Evolutionary conservation across 352 stramenopile genomes (phyloP), one percentile per base, ranked within the genome.

Genomic region (Nothophytophthora sp.): DNA sequence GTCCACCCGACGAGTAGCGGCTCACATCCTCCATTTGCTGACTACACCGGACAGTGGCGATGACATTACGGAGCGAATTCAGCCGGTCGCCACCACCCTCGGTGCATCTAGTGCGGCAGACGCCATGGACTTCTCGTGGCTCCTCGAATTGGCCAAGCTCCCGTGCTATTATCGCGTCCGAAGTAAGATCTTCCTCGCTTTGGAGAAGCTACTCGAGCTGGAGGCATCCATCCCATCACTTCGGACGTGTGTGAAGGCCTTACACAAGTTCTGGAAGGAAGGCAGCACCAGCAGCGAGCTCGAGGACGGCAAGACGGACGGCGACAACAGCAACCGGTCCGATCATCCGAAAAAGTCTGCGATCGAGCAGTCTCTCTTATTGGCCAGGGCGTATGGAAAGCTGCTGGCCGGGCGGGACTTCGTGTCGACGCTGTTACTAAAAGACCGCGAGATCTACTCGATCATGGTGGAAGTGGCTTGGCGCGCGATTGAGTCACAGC

Each of bases 221-320:
- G 85, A 95, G 33, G 81, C 85, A 18, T 92, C 78, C 0, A 75
- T 93, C 36, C 46, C 67, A 8, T 87, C 81, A 10, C 64, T 95
- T 4, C 64, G 63, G 1, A 68, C 72, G 41, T 92, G 85, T 29
- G 58, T 95, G 47, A 79, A 81, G 34, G 78, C 82, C 9, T 28
- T 95, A 7, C 44, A 90, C 15, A 66, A 76, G 1, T 88, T 91
- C 19, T 90, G 75, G 46, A 81, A 80, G 47, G 64, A 70, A 30
- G 34, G 27, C 11, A 57, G 38, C 8, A 66, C 16, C 32, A 42
- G 3, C 16, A 45, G 33, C 16, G 59, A 61, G 18, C 1, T 8
- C 0, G 54, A 32, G 18, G 44, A 55, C 10, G 40, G 41, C 6
- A 61, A 75, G 28, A 49, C 55, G 37, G 51, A 63, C 19, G 46